Conservation (phyloP, 2,329 filamentous ascomycete species). For the Diplodia mutila region DNA sequence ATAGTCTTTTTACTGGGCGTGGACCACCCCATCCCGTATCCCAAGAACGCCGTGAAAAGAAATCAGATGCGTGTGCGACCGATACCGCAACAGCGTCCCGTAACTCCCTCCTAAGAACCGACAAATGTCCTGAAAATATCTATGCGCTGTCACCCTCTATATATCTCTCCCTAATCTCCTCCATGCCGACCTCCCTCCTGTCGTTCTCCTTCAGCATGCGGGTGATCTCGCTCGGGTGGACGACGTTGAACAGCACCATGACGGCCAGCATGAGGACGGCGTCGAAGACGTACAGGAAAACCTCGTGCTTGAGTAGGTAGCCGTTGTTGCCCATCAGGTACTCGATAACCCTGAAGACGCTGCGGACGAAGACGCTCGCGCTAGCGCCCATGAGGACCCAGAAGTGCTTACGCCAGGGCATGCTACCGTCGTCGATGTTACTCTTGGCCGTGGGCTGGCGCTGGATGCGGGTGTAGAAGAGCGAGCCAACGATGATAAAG, state of each 20-base stretch:
- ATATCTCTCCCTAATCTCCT: not conserved
- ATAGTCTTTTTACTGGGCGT: no score
- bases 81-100: no score
- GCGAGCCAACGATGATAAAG: conserved; percentile 36
- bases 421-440: not conserved
- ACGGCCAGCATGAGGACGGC: conserved; percentile 50
- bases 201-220: not conserved
- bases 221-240: conserved; percentile 42
- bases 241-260: conserved; percentile 45
- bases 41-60: no score
- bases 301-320: conserved; percentile 50
- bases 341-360: conserved; percentile 54
- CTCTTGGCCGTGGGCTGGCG: not conserved
- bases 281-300: conserved; percentile 54
- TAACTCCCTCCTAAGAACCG: not conserved
- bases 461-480: conserved; percentile 34
- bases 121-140: not conserved
- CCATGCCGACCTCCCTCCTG: not conserved
- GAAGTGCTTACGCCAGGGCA: conserved; percentile 44
- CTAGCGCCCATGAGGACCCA: conserved; percentile 49
- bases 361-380: conserved; percentile 54
- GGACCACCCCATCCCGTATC: no score
- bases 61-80: no score
- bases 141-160: not conserved
- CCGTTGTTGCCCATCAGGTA: conserved; percentile 52